These are phyloP conservation scores for Malus sieversii DNA, from an alignment of 306 rosid species.

Conservation along the genomic window DNA sequence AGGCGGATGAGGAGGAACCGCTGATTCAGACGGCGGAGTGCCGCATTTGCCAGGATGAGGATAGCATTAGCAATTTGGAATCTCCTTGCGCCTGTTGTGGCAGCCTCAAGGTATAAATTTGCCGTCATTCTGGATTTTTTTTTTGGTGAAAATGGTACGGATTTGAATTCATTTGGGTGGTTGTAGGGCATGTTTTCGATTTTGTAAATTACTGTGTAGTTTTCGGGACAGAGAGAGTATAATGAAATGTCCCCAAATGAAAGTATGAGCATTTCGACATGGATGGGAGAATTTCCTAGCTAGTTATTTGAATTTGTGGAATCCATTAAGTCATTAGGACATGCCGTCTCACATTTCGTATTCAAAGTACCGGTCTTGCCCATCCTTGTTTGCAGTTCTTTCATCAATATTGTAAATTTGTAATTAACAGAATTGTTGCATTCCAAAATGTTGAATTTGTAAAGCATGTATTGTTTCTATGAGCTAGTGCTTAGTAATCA, in stretches of 20 bases:
- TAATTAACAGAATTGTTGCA: not conserved
- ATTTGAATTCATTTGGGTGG: not conserved
- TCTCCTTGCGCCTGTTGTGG: slow-evolving; percentile 90
- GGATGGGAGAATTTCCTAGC: not conserved
- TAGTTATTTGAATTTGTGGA: not conserved
- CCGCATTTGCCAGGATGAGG: slow-evolving; percentile 98
- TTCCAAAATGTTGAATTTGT: not conserved
- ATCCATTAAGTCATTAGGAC: not conserved
- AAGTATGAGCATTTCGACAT: not conserved
- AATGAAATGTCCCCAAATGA: not conserved
- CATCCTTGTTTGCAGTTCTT: not conserved
- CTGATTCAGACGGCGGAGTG: slow-evolving; percentile 78
- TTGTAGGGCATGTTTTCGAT: not conserved
- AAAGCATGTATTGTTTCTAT: not conserved
- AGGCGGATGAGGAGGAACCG: slow-evolving; percentile 54
- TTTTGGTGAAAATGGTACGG: not conserved
- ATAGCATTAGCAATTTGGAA: slow-evolving; percentile 57
- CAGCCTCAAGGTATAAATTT: slow-evolving; percentile 71
- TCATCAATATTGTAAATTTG: not conserved
- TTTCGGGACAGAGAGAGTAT: not conserved
- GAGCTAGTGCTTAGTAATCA: not conserved
- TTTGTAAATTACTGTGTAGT: not conserved
- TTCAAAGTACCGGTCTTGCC: not conserved
- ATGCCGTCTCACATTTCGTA: not conserved
- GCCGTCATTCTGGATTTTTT: not conserved